Evolutionary conservation across 169 alveolate genomes (phyloP), one percentile per base, ranked within the genome.

Genomic region (Eimeria zaria): DNA sequence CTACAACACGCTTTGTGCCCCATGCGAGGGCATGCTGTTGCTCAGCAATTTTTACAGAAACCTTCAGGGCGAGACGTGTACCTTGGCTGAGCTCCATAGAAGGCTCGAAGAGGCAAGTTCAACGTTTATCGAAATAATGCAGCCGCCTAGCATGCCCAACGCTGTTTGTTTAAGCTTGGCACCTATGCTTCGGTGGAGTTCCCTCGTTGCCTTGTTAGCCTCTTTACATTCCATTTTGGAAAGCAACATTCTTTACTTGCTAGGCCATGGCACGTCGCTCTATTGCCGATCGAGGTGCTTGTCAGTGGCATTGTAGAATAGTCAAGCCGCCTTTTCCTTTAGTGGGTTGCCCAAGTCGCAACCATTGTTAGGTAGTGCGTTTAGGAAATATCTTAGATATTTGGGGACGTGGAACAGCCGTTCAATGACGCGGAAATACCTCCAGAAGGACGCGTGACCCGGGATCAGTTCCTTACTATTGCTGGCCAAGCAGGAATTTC

Each of bases 81-180:
- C 95, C 27, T 78, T 96, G 48, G 41, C 94, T 22, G 91, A 87
- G 91, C 95, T 96, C 18, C 92, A 74, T n/a, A 58, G 95, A 48
- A 87, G 97, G 24, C 96, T 96, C 18, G 97, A 96, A 89, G 97
- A 96, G 69, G 97, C 92, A 80, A 44, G 93, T 51, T 30, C 44
- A 41, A 12, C 58, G 51, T 55, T 39, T 9, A 18, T 46, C 88
- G 2, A 24, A 78, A 39, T 73, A 39, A 20, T 0, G 83, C 55
- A 73, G 33, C 33, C 33, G 30, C 36, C n/a, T 7, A 0, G 53
- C 83, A 73, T 73, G 30, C 30, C 30, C 81, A 71, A 14, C 30
- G 18, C 81, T 27, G 81, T 36, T 33, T n/a, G 78, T 8, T 9
- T 67, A 67, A 12, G 9, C 7, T 24, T 6, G 27, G 7, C 20